Percentiles rank a stretch among this genome's conserved stretches.
Conservation (phyloP, 306 rosid species). For the Castanea sativa region DNA sequence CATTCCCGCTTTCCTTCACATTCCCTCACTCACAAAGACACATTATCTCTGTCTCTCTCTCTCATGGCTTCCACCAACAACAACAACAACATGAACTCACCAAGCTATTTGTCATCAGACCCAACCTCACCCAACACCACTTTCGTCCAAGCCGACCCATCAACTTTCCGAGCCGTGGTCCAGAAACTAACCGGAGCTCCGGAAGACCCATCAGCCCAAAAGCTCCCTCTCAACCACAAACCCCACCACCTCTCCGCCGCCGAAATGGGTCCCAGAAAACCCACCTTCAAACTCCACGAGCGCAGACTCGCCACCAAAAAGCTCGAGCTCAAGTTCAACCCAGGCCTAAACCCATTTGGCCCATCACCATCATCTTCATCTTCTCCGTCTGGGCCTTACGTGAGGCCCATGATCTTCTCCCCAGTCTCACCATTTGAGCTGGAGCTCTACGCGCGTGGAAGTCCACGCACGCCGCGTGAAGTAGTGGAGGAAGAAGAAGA, state of each 20-base stretch:
- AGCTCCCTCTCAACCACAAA: slow-evolving; percentile 56
- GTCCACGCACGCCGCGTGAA: slow-evolving; percentile 47
- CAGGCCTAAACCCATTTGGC: background rate
- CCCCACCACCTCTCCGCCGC: slow-evolving; percentile 37
- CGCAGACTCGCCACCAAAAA: slow-evolving; percentile 64
- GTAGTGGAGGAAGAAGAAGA: slow-evolving; percentile 44
- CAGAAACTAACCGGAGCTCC: slow-evolving; percentile 89
- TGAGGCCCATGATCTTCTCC: slow-evolving; percentile 40
- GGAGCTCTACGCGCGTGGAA: slow-evolving; percentile 62
- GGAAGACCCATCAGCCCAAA: slow-evolving; percentile 50
- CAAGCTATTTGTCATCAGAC: slow-evolving; percentile 39
- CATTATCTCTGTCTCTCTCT: slow-evolving; percentile 8
- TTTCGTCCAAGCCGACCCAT: slow-evolving; percentile 79
- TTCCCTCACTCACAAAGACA: background rate
- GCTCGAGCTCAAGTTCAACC: slow-evolving; percentile 35
- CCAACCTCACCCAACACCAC: slow-evolving; percentile 72
- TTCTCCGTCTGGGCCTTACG: background rate
- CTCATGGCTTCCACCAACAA: slow-evolving; percentile 21
- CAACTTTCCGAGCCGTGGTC: slow-evolving; percentile 74
- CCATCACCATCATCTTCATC: slow-evolving; percentile 11
- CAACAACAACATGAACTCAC: slow-evolving; percentile 30
- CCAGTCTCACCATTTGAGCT: slow-evolving; percentile 84
- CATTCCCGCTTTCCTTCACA: slow-evolving; percentile 38
- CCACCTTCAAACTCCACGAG: slow-evolving; percentile 78
- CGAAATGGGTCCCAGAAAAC: slow-evolving; percentile 48